Evolutionary conservation across 2,329 filamentous ascomycete genomes (phyloP).

Genomic region (Fusarium graminum): DNA sequence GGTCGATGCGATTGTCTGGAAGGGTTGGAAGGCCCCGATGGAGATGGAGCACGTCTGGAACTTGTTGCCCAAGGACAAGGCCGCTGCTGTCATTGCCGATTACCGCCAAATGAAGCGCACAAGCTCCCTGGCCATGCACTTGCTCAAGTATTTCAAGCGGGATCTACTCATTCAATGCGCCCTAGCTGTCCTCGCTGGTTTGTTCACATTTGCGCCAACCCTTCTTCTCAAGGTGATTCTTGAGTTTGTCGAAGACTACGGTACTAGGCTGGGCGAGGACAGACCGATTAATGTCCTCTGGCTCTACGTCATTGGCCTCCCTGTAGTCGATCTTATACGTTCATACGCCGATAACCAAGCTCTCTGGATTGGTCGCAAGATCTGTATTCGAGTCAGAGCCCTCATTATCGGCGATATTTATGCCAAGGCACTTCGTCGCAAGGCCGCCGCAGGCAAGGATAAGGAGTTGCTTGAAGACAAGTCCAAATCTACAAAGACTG

Average conservation of each 20-base stretch:
- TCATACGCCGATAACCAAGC: slow-evolving; percentile 88
- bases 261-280: slow-evolving; percentile 71
- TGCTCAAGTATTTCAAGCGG: slow-evolving; percentile 86
- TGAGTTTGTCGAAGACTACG: slow-evolving; percentile 90
- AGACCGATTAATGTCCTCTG: slow-evolving; percentile 90
- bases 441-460: slow-evolving; percentile 84
- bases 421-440: slow-evolving; percentile 91
- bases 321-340: slow-evolving; percentile 83
- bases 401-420: slow-evolving; percentile 99
- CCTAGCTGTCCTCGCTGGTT: slow-evolving; percentile 82
- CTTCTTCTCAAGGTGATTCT: slow-evolving; percentile 91
- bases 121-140: slow-evolving; percentile 79
- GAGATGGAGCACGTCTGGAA: slow-evolving; percentile 94
- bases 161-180: slow-evolving; percentile 80
- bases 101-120: slow-evolving; percentile 91
- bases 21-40: slow-evolving; percentile 86
- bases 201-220: slow-evolving; percentile 93
- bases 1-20: slow-evolving; percentile 90
- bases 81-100: slow-evolving; percentile 80
- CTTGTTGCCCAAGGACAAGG: slow-evolving; percentile 87
- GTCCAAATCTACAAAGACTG: slow-evolving; percentile 53
- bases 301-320: slow-evolving; percentile 93
- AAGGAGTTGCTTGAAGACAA: slow-evolving; percentile 73
- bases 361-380: slow-evolving; percentile 92
- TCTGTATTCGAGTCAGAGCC: slow-evolving; percentile 91